A percentile compares a stretch with the other conserved stretches of the same genome.
phyloP scores from a whole-genome alignment of 768 basidiomycete species.

The Lactifluus subvellereus region DNA sequence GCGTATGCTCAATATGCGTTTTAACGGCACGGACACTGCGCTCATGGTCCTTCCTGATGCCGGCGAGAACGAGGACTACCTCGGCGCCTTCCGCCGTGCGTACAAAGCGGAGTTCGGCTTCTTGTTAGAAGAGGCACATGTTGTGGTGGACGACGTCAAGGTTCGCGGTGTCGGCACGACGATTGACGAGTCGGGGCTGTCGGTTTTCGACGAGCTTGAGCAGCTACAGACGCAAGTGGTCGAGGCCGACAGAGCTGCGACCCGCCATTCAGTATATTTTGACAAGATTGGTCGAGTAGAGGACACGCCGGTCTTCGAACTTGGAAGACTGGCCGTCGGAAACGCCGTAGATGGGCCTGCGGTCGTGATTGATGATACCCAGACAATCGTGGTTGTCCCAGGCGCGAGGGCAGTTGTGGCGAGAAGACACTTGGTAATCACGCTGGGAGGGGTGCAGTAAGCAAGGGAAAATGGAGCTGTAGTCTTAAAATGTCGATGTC shows the following conservation, averaged over 20 bases:
- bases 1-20: conserved; percentile 86
- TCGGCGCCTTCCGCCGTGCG: conserved; percentile 67
- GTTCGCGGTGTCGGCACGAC: conserved; percentile 89
- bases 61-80: conserved; percentile 63
- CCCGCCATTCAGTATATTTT: conserved; percentile 70
- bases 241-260: conserved; percentile 41
- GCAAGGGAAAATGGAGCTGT: background rate
- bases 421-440: conserved; percentile 60
- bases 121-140: conserved; percentile 71
- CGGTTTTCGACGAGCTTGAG: conserved; percentile 71
- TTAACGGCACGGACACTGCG: conserved; percentile 89
- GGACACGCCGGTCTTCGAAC: conserved; percentile 73
- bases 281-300: conserved; percentile 69
- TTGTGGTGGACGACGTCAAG: conserved; percentile 92
- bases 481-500: background rate
- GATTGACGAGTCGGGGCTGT: conserved; percentile 71
- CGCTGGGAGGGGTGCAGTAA: conserved; percentile 30
- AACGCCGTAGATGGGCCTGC: conserved; percentile 79
- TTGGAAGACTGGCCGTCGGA: conserved; percentile 61
- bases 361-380: conserved; percentile 92
- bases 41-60: conserved; percentile 70
- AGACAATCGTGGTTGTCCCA: conserved; percentile 87
- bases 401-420: conserved; percentile 60
- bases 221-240: conserved; percentile 41
- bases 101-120: conserved; percentile 92